Conservation (phyloP, 164 flowering plant species). For the Cinnamomum chago region DNA sequence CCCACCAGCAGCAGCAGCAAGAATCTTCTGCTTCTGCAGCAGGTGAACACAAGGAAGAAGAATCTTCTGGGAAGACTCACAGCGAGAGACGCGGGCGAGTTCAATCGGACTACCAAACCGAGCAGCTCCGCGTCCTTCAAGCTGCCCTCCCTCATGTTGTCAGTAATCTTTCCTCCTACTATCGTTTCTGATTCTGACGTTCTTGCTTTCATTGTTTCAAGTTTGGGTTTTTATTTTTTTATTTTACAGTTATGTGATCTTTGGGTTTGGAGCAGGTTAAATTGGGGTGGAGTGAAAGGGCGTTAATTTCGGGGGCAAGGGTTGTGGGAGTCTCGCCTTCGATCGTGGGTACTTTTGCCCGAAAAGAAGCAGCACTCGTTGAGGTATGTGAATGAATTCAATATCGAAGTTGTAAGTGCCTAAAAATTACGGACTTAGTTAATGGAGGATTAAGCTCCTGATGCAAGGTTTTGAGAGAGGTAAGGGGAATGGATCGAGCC, state of each 20-base stretch:
- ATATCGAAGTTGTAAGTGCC: too few species aligned
- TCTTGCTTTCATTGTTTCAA: neutral
- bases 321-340: constrained; percentile 86
- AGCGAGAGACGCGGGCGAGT: constrained; percentile 10
- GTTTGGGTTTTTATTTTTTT: neutral
- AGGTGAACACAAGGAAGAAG: neutral
- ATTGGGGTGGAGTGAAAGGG: constrained; percentile 88
- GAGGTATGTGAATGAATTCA: constrained; percentile 47
- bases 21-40: constrained; percentile 9
- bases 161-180: neutral
- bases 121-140: constrained; percentile 75
- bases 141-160: constrained; percentile 86
- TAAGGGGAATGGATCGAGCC: too few species aligned
- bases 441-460: too few species aligned
- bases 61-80: constrained; percentile 2
- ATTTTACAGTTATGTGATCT: neutral
- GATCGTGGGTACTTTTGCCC: constrained; percentile 75
- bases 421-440: too few species aligned
- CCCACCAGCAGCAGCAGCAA: constrained; percentile 3
- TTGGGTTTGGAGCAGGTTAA: constrained; percentile 32
- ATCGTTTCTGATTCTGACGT: neutral
- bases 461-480: too few species aligned
- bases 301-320: constrained; percentile 88
- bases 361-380: constrained; percentile 89
- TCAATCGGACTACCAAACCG: constrained; percentile 46